Evolutionary conservation across 495 filamentous ascomycete genomes (phyloP), one percentile per base, ranked within the genome.

Genomic region (Lasiosphaeria miniovina): DNA sequence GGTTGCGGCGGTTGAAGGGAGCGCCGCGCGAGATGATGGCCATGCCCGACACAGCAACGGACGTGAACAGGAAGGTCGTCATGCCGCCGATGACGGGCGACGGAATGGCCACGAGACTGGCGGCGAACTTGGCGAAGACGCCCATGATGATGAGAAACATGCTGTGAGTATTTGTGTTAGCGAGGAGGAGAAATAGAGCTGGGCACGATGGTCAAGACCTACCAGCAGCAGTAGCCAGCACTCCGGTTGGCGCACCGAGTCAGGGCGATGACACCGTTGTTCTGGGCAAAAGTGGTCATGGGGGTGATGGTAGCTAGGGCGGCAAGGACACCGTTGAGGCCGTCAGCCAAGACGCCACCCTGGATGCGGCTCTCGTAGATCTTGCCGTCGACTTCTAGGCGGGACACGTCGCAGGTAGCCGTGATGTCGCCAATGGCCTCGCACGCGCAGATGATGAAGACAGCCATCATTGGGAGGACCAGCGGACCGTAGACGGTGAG

Each of bases 71-170:
- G 74, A 96, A 96, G 2, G 90, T 93, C 0, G 93, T 96, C 90
- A 97, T 95, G 36, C 93, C 93, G 54, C 92, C 92, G 4, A 96
- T 78, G 1, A 96, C 91, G 2, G 93, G 64, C 34, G 81, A 75
- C 0, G 93, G 93, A 63, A 96, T 96, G 45, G 91, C 77, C 9
- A 93, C 88, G 1, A 96, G 82, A 0, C 90, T 82, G 2, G 93
- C 91, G n/a, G 92, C 90, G 71, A 96, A 95, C 63, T 96, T 96
- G 58, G 90, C 86, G 73, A 96, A 95, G 62, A 96, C 78, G 46
- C 92, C 92, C 88, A 93, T 91, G 69, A 96, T 69, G 55, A 96
- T 74, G 17, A 96, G 80, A 80, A 95, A 96, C 65, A 91, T 76
- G 77, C 90, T 90, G 68, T 4, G 7, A 52, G 32, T 51, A 14